These are phyloP conservation scores for Eucalyptus albens DNA, from an alignment of 345 rosid species.

Conservation along the genomic window DNA sequence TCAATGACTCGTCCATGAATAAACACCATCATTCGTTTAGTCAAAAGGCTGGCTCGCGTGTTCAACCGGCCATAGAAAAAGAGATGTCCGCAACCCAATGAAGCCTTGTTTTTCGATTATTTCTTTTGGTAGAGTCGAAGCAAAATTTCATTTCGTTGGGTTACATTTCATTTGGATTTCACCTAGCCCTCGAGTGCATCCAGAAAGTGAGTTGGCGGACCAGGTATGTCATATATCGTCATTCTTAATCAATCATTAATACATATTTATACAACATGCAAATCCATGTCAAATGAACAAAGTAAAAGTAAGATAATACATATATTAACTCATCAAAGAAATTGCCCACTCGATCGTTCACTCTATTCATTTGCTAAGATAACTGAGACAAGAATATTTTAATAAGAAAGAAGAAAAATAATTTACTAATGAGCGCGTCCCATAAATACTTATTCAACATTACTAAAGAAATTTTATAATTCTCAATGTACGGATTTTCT, in stretches of 20 bases:
- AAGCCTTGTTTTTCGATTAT: background rate
- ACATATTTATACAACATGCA: no score
- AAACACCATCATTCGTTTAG: background rate
- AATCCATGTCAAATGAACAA: no score
- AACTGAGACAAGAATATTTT: rapidly evolving
- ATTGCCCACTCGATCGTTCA: background rate
- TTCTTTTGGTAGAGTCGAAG: background rate
- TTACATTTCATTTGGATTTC: no score
- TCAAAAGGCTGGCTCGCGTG: background rate
- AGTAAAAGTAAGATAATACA: no score
- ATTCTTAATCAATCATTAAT: no score
- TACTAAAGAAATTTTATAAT: background rate
- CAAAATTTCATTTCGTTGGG: background rate
- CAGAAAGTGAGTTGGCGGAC: no score
- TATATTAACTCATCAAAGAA: background rate
- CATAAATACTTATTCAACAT: background rate
- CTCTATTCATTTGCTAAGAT: background rate
- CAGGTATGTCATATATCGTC: rapidly evolving
- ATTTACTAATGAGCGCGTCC: background rate
- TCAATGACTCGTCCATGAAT: background rate
- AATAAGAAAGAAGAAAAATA: background rate
- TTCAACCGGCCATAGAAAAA: background rate
- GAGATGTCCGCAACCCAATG: background rate
- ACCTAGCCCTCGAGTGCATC: no score
- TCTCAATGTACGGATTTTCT: background rate